Evolutionary conservation across 78 protist genomes (phyloP), one percentile per base, ranked within the genome.

Genomic region (Goniomonas avonlea): DNA sequence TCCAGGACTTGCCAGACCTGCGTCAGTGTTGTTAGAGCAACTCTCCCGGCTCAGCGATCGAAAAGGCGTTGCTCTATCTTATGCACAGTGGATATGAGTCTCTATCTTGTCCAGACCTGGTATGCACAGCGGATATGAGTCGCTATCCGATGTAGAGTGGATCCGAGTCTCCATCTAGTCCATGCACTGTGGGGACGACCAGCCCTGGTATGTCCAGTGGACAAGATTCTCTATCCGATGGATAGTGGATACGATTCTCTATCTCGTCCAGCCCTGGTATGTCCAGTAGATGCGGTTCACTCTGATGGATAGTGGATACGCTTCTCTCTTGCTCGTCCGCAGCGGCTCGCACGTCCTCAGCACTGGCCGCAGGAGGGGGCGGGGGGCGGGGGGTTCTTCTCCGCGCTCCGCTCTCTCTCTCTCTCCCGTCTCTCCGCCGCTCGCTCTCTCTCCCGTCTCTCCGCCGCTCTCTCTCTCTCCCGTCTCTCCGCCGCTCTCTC

Each of bases 371-470:
- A 11, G 38, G 43, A 45, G 35, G 70, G 37, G 23, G 70, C 9
- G 70, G 20, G 70, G 39, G 70, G 70, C 39, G 18, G 27, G 15
- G 4, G 5, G 9, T 5, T 66, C 13, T 37, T 5, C 31, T 5
- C 23, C 29, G 91, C 98, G 38, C 93, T 96, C 37, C 18, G 37
- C 23, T 80, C 95, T 2, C n/a, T n/a, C n/a, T n/a, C n/a, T n/a
- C n/a, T n/a, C n/a, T n/a, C n/a, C n/a, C n/a, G n/a, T n/a, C n/a
- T n/a, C n/a, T n/a, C n/a, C n/a, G n/a, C n/a, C n/a, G n/a, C n/a
- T n/a, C n/a, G n/a, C n/a, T n/a, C n/a, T n/a, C n/a, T n/a, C n/a
- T n/a, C n/a, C n/a, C n/a, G n/a, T n/a, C n/a, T n/a, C n/a, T n/a
- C n/a, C n/a, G n/a, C n/a, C n/a, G n/a, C n/a, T n/a, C n/a, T n/a